These are phyloP conservation scores for Psophocarpus tetragonolobus DNA, from an alignment of 306 rosid genomes.

Conservation along the genomic window DNA sequence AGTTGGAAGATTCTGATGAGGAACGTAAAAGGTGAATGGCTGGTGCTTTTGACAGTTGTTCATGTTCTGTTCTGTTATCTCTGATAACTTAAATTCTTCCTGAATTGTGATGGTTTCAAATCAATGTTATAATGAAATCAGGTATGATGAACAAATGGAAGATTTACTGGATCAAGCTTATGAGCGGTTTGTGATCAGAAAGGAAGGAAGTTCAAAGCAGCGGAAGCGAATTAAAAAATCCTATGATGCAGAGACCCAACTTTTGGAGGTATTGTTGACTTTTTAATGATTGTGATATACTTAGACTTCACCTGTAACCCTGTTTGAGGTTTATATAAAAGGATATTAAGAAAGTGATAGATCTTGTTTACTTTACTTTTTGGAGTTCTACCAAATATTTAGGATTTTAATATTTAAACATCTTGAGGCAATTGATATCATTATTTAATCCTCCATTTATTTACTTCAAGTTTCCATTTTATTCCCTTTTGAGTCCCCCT, in stretches of 20 bases:
- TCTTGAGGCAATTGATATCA: neutral
- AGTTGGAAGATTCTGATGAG: constrained; percentile 78
- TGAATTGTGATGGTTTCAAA: constrained; percentile 5
- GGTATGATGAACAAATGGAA: constrained; percentile 88
- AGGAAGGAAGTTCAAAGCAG: constrained; percentile 84
- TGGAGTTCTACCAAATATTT: neutral
- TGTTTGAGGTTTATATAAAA: neutral
- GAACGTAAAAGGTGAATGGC: constrained; percentile 72
- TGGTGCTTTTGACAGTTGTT: constrained; percentile 21
- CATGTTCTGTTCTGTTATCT: constrained; percentile 8
- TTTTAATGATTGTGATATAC: neutral
- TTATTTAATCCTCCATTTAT: neutral
- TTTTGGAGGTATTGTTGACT: constrained; percentile 62
- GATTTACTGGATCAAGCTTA: constrained; percentile 72
- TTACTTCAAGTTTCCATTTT: neutral
- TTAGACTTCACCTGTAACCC: neutral
- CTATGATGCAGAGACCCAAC: constrained; percentile 52
- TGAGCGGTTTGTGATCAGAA: constrained; percentile 69
- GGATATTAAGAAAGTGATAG: neutral
- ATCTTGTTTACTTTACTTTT: neutral
- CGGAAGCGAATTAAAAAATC: constrained; percentile 71
- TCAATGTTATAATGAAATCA: constrained; percentile 33
- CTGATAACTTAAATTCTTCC: neutral
- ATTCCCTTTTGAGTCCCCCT: neutral
- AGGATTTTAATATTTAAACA: neutral